Conservation (phyloP, 331 rosid species). For the Erythrophleum ivorense region DNA sequence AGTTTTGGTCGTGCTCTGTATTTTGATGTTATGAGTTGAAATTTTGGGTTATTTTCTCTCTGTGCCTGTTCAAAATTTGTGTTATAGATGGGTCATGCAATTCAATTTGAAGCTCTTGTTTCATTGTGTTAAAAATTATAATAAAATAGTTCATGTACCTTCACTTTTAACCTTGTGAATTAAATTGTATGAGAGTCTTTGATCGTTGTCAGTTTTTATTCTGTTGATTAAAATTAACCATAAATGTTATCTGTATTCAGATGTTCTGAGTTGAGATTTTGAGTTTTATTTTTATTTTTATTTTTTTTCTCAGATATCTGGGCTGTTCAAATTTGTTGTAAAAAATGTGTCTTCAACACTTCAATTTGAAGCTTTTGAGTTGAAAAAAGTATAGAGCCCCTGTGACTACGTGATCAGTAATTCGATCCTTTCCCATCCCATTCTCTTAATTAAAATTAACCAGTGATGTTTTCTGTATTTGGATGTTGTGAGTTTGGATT, state of each 20-base stretch:
- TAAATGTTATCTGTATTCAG: background rate
- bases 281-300: background rate
- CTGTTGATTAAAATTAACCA: background rate
- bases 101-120: constrained; percentile 1
- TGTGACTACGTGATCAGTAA: background rate
- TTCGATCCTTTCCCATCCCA: background rate
- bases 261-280: background rate
- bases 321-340: background rate
- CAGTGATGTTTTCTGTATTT: background rate
- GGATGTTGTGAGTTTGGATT: background rate
- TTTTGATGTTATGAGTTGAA: background rate
- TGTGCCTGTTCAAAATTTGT: background rate
- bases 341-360: background rate
- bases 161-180: background rate
- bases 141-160: background rate
- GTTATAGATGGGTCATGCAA: constrained; percentile 9
- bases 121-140: background rate
- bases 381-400: background rate
- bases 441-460: background rate
- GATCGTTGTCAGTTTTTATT: background rate
- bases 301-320: background rate
- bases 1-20: background rate
- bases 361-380: background rate
- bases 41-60: background rate
- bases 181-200: background rate